Conservation (phyloP, 2,329 filamentous ascomycete species). For the Diaporthe sp. region DNA sequence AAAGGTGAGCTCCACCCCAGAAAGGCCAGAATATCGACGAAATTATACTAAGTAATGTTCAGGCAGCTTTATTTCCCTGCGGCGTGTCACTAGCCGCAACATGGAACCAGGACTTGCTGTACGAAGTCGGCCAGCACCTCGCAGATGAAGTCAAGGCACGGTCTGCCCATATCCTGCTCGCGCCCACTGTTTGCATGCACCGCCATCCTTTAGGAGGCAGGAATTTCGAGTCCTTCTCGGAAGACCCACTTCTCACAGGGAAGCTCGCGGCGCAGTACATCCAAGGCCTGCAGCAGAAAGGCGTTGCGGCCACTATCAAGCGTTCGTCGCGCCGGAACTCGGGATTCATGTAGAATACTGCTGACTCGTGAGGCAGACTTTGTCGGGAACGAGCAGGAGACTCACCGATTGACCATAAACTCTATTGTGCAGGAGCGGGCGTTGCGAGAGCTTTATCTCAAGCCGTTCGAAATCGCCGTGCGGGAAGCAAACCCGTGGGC, state of each 20-base stretch:
- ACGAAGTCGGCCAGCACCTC: slow-evolving; percentile 78
- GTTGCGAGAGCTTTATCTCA: slow-evolving; percentile 79
- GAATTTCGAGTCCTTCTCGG: slow-evolving; percentile 89
- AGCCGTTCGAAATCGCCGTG: slow-evolving; percentile 81
- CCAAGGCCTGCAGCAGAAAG: slow-evolving; percentile 79
- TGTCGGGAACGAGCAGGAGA: slow-evolving; percentile 82
- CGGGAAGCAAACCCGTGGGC: slow-evolving; percentile 79
- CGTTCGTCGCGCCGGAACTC: slow-evolving; percentile 60
- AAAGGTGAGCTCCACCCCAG: slow-evolving; percentile 58
- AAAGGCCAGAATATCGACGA: not conserved
- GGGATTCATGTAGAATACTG: slow-evolving; percentile 32
- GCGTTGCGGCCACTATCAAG: slow-evolving; percentile 84
- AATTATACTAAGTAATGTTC: slow-evolving; percentile 41
- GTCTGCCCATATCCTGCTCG: slow-evolving; percentile 80
- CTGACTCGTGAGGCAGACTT: slow-evolving; percentile 62
- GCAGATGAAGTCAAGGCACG: slow-evolving; percentile 80
- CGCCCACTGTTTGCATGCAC: slow-evolving; percentile 86
- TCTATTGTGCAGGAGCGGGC: slow-evolving; percentile 75
- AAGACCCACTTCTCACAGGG: slow-evolving; percentile 84
- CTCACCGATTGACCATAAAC: slow-evolving; percentile 74
- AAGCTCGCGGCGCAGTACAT: slow-evolving; percentile 81
- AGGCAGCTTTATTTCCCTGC: slow-evolving; percentile 85
- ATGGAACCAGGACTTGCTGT: slow-evolving; percentile 80
- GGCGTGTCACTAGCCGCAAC: slow-evolving; percentile 84
- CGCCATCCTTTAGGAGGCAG: slow-evolving; percentile 86